Evolutionary conservation across 495 filamentous ascomycete genomes (phyloP).

Genomic region (Venustampulla echinocandica): DNA sequence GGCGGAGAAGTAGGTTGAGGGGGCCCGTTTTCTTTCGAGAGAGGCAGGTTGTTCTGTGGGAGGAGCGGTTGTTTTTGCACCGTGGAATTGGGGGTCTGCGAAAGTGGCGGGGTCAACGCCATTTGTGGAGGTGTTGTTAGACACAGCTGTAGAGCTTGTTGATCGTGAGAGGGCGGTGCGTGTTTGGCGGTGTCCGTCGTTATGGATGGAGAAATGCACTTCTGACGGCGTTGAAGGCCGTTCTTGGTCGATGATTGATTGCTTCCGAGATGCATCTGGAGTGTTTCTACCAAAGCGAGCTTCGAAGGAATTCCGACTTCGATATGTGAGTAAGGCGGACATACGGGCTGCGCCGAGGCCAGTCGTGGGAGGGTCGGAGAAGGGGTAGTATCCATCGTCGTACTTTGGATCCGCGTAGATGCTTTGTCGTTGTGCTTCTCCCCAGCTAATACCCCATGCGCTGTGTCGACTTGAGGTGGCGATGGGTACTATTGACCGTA

Average conservation of each 20-base stretch:
- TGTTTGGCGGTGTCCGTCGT: constrained; percentile 74
- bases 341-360: constrained; percentile 93
- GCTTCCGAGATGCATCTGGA: constrained; percentile 70
- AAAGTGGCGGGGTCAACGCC: constrained; percentile 12
- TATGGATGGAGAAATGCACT: constrained; percentile 90
- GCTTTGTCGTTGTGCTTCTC: constrained; percentile 92
- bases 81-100: constrained; percentile 71
- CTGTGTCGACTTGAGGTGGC: constrained; percentile 92
- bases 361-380: constrained; percentile 71
- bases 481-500: constrained; percentile 83
- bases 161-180: constrained; percentile 19
- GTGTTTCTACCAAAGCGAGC: constrained; percentile 88
- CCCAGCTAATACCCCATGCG: constrained; percentile 99
- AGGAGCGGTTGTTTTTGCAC: constrained; percentile 36
- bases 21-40: constrained; percentile 26
- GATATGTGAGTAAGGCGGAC: constrained; percentile 91
- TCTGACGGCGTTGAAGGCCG: constrained; percentile 58
- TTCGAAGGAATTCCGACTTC: constrained; percentile 94
- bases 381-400: constrained; percentile 88
- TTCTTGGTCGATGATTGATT: constrained; percentile 64
- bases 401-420: constrained; percentile 99
- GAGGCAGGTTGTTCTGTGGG: neutral
- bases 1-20: constrained; percentile 88
- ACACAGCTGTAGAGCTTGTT: constrained; percentile 10
- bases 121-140: constrained; percentile 2